These are phyloP conservation scores for Alternaria panax DNA, from an alignment of 2,329 filamentous ascomycete genomes.

Conservation along the genomic window DNA sequence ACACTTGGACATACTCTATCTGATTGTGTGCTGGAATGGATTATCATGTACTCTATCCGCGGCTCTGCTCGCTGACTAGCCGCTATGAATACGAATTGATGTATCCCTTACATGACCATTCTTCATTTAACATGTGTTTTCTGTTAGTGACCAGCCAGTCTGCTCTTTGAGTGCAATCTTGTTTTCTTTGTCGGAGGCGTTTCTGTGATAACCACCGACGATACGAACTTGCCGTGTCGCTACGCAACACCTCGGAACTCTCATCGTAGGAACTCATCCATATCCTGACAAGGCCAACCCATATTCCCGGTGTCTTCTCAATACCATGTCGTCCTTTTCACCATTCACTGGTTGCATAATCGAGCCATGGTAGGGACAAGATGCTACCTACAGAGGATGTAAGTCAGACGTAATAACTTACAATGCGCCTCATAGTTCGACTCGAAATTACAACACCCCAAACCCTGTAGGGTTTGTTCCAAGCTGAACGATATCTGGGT, in stretches of 20 bases:
- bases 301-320: not conserved
- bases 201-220: not conserved
- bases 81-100: not conserved
- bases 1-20: conserved; percentile 5
- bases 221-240: not conserved
- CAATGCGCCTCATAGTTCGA: not conserved
- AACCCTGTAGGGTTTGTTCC: not conserved
- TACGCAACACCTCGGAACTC: not conserved
- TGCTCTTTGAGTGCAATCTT: not conserved
- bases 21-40: conserved; percentile 5
- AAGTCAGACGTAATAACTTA: not conserved
- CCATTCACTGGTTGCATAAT: not conserved
- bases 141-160: not conserved
- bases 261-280: not conserved
- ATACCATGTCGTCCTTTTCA: not conserved
- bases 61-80: not conserved
- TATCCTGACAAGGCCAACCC: not conserved
- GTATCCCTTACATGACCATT: not conserved
- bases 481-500: not conserved
- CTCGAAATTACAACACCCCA: not conserved
- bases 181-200: not conserved
- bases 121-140: not conserved
- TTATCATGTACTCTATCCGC: conserved; percentile 7
- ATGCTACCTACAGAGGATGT: not conserved
- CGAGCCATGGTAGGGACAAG: not conserved